phyloP scores from a whole-genome alignment of 1,139 yeast species.

The Pichia sorboxylosa region DNA sequence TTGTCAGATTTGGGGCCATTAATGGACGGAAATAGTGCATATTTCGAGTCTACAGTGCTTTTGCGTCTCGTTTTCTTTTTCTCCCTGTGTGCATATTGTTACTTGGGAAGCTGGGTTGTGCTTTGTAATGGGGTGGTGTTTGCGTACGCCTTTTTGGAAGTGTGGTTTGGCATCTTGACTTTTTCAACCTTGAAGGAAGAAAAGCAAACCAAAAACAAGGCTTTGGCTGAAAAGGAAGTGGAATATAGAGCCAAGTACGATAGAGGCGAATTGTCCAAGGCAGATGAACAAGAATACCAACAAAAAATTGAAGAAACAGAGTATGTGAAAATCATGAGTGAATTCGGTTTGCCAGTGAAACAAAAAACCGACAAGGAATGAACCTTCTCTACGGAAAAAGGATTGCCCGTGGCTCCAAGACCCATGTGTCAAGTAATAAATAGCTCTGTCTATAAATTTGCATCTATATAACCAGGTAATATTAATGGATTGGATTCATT shows the following conservation, averaged over 20 bases:
- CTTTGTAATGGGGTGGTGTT: conserved; percentile 54
- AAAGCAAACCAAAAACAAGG: conserved; percentile 23
- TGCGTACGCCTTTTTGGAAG: conserved; percentile 51
- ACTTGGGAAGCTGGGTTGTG: conserved; percentile 30
- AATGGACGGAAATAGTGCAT: conserved; percentile 40
- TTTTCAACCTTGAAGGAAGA: conserved; percentile 59
- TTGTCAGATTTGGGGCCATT: conserved; percentile 48
- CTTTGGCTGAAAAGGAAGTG: conserved; percentile 31
- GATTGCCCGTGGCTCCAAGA: no score
- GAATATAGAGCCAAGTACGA: conserved; percentile 22
- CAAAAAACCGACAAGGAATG: no score
- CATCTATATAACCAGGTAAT: no score
- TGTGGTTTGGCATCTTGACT: conserved; percentile 60
- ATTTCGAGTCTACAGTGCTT: conserved; percentile 63
- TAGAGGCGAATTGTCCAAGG: conserved; percentile 19
- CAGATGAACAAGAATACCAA: conserved; percentile 15
- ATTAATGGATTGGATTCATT: no score
- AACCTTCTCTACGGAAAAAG: no score
- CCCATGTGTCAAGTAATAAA: no score
- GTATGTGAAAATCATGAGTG: conserved; percentile 21
- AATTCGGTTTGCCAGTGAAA: conserved; percentile 11
- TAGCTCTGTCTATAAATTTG: no score
- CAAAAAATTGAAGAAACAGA: conserved; percentile 19
- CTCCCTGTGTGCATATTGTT: conserved; percentile 34
- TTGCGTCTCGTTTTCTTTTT: conserved; percentile 50